These are phyloP conservation scores for Diaporthe ampelina DNA, from an alignment of 2,329 filamentous ascomycete species.

Conservation along the genomic window DNA sequence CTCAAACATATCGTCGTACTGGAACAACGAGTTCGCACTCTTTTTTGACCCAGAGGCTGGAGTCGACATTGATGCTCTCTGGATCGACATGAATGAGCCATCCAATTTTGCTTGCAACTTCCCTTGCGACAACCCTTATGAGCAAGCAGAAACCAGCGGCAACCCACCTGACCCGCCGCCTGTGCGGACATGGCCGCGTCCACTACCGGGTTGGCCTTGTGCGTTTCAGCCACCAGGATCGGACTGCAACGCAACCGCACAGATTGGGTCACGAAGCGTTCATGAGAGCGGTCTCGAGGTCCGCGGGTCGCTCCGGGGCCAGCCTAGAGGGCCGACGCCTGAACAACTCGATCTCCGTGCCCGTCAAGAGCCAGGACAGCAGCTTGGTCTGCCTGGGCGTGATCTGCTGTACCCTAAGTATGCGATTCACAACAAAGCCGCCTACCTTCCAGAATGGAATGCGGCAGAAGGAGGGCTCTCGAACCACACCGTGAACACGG, in stretches of 20 bases:
- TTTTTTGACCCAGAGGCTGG: conserved; percentile 77
- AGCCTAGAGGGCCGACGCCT: conserved; percentile 10
- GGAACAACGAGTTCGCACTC: conserved; percentile 75
- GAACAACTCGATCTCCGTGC: conserved; percentile 40
- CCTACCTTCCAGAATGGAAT: conserved; percentile 57
- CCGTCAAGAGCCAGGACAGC: conserved; percentile 53
- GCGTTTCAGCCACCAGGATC: conserved; percentile 73
- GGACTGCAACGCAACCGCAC: conserved; percentile 50
- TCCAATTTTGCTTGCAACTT: conserved; percentile 64
- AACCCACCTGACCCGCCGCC: conserved; percentile 74
- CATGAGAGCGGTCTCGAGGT: background rate
- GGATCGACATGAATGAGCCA: conserved; percentile 79
- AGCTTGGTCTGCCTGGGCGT: conserved; percentile 71
- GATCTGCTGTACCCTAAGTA: conserved; percentile 77
- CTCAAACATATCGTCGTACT: conserved; percentile 73
- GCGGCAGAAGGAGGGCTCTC: conserved; percentile 61
- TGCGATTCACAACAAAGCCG: conserved; percentile 73
- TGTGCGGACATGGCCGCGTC: conserved; percentile 73
- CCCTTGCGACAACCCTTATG: conserved; percentile 65
- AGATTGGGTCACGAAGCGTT: conserved; percentile 21
- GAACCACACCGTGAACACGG: conserved; percentile 75
- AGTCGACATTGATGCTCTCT: conserved; percentile 82
- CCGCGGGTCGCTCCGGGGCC: background rate
- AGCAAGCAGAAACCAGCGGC: conserved; percentile 49
- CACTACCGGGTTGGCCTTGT: conserved; percentile 77